Conservation (phyloP, 1,284 basidiomycete species). For the Cryptococcus depauperatus region DNA sequence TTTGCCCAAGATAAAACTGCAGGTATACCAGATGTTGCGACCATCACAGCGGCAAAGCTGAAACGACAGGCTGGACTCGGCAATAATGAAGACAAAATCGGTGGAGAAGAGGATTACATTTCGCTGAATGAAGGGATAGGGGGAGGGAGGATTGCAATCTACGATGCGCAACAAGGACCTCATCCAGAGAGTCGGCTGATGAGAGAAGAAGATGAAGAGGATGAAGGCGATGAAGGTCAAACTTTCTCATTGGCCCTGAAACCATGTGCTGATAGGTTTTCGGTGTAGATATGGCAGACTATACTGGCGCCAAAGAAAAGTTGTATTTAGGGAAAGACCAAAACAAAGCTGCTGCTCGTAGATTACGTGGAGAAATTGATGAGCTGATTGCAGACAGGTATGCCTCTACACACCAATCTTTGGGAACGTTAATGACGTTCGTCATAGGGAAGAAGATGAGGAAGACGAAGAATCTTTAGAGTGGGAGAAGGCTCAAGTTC, state of each 20-base stretch:
- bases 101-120: conserved; percentile 69
- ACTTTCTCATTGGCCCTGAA: conserved; percentile 22
- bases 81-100: conserved; percentile 39
- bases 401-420: conserved; percentile 35
- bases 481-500: conserved; percentile 83
- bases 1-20: conserved; percentile 47
- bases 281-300: conserved; percentile 69
- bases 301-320: conserved; percentile 75
- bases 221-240: conserved; percentile 85
- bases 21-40: conserved; percentile 64
- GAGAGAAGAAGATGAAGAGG: conserved; percentile 85
- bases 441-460: conserved; percentile 59
- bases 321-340: conserved; percentile 81
- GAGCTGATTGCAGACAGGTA: conserved; percentile 82
- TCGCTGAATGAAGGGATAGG: conserved; percentile 53
- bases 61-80: conserved; percentile 58
- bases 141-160: conserved; percentile 43
- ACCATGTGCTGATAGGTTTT: neutral
- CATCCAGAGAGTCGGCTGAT: conserved; percentile 80
- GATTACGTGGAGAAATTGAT: conserved; percentile 64
- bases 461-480: conserved; percentile 77
- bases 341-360: conserved; percentile 62
- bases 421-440: neutral
- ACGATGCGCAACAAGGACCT: conserved; percentile 52
- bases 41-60: conserved; percentile 69